phyloP scores from a whole-genome alignment of 192 early-diverging fungal species.

The Gonapodya prolifera region DNA sequence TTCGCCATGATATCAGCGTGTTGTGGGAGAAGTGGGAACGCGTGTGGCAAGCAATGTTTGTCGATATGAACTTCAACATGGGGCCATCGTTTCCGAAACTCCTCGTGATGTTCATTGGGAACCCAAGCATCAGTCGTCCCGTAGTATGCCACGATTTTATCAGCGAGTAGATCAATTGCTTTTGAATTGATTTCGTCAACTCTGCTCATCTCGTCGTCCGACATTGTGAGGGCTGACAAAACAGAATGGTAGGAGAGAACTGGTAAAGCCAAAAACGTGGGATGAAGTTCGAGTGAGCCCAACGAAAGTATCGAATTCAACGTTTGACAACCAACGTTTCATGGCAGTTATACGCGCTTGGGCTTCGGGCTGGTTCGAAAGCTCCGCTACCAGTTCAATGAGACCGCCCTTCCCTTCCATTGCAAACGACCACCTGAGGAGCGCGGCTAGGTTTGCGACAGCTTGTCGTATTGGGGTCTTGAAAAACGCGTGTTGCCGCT shows the following conservation, averaged over 20 bases:
- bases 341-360: background rate
- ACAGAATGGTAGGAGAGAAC: background rate
- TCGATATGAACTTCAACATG: background rate
- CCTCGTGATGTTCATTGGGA: background rate
- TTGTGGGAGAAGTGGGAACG: background rate
- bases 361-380: background rate
- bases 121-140: background rate
- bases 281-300: background rate
- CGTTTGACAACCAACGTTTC: background rate
- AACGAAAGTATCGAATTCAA: no score
- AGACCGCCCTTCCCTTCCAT: background rate
- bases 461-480: background rate
- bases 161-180: background rate
- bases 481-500: background rate
- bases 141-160: background rate
- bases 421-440: background rate
- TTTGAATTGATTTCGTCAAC: background rate
- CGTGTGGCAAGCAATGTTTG: background rate
- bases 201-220: slow-evolving; percentile 2
- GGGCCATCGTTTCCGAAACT: background rate
- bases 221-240: background rate
- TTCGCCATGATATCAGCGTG: background rate
- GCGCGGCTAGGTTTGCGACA: background rate
- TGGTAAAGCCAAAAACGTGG: background rate
- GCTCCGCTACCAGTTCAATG: background rate